Percentiles rank a stretch among this genome's conserved stretches.
Evolutionary conservation across 345 rosid species (phyloP).

Genomic region (Erodium maritimum): DNA sequence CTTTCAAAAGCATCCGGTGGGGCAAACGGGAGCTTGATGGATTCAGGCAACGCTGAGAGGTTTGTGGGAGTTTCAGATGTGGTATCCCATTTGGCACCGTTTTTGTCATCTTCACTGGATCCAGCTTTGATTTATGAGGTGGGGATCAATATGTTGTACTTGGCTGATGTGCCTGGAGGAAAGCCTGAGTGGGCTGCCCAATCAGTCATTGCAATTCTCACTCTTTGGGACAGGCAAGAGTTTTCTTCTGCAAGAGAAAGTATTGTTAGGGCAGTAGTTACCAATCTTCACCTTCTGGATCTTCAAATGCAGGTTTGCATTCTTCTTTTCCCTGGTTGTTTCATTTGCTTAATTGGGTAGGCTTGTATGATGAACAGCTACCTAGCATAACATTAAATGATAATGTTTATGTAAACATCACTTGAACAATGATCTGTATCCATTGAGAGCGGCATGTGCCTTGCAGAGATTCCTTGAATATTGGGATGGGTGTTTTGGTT

Average conservation of each 20-base stretch:
- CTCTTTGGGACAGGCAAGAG: slow-evolving; percentile 98
- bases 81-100: slow-evolving; percentile 81
- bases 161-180: slow-evolving; percentile 98
- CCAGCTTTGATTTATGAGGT: slow-evolving; percentile 93
- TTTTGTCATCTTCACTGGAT: slow-evolving; percentile 80
- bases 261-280: slow-evolving; percentile 90
- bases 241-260: slow-evolving; percentile 97
- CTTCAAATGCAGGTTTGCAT: slow-evolving; percentile 83
- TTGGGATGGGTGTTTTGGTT: not conserved
- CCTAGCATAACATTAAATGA: too few species aligned
- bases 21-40: slow-evolving; percentile 32
- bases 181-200: slow-evolving; percentile 98
- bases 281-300: slow-evolving; percentile 85
- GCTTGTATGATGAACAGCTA: not conserved
- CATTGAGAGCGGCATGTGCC: not conserved
- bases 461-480: not conserved
- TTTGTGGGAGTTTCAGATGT: slow-evolving; percentile 78
- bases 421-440: too few species aligned
- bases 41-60: slow-evolving; percentile 66
- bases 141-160: slow-evolving; percentile 83
- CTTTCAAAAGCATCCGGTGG: slow-evolving; percentile 41
- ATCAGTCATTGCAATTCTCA: slow-evolving; percentile 83
- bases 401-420: not conserved
- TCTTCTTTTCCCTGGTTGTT: not conserved
- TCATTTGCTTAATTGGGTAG: not conserved